Conservation (phyloP, 441 rosid genomes). For the Breynia disticha region DNA sequence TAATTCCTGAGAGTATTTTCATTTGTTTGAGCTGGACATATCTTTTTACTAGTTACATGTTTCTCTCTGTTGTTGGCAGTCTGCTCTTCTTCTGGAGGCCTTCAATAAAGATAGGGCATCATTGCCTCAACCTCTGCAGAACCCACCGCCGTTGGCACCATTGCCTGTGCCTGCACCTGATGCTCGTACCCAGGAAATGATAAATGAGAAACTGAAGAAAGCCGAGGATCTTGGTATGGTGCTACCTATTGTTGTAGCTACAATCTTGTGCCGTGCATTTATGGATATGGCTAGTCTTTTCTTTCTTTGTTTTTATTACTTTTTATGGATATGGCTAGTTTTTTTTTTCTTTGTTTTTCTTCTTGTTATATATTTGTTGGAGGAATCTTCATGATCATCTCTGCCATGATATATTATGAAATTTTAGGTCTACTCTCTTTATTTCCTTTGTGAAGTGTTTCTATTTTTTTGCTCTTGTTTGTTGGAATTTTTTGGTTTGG, state of each 20-base stretch:
- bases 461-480: background rate
- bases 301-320: too few species aligned
- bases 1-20: constrained; percentile 1
- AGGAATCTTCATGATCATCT: too few species aligned
- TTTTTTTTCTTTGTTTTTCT: background rate
- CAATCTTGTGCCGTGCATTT: background rate
- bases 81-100: constrained; percentile 91
- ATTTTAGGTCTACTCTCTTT: too few species aligned
- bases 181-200: constrained; percentile 96
- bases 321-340: background rate
- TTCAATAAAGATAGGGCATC: constrained; percentile 98
- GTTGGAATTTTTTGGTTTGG: background rate
- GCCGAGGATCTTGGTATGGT: constrained; percentile 95
- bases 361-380: background rate
- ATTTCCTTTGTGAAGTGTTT: background rate
- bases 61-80: constrained; percentile 36
- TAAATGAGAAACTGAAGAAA: constrained; percentile 90
- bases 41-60: constrained; percentile 2
- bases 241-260: background rate
- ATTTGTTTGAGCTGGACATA: background rate
- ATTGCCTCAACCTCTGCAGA: constrained; percentile 77
- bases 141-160: constrained; percentile 61
- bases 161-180: constrained; percentile 67
- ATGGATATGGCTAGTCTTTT: background rate
- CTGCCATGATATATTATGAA: too few species aligned